Conservation (phyloP, 495 filamentous ascomycete species). For the Hypomontagnella monticulosa region DNA sequence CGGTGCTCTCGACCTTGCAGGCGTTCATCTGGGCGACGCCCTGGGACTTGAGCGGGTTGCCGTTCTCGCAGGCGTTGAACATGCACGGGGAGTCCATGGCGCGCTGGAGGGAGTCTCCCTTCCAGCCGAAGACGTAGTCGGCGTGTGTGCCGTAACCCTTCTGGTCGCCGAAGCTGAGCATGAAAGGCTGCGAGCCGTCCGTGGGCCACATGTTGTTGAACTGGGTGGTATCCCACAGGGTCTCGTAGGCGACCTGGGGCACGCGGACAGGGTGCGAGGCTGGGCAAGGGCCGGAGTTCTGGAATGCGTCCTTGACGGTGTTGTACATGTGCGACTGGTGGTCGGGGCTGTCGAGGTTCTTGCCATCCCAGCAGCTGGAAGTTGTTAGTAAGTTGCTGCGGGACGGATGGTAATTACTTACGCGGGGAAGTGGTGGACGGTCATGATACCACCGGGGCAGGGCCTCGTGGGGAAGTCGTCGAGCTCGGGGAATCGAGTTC, state of each 20-base stretch:
- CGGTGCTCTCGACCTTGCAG: constrained; percentile 53
- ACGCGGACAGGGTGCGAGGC: constrained; percentile 59
- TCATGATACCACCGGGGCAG: constrained; percentile 61
- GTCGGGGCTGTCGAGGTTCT: constrained; percentile 65
- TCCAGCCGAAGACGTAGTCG: constrained; percentile 61
- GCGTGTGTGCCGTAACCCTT: constrained; percentile 59
- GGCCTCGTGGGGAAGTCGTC: constrained; percentile 57
- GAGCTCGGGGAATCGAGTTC: constrained; percentile 58
- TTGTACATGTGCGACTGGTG: constrained; percentile 65
- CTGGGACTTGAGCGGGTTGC: constrained; percentile 58
- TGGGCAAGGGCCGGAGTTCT: constrained; percentile 57
- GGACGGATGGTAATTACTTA: constrained; percentile 30
- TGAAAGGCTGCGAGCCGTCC: constrained; percentile 58
- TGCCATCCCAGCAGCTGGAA: constrained; percentile 64
- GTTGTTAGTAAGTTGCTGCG: constrained; percentile 16
- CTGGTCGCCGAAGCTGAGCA: constrained; percentile 55
- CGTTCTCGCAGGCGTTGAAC: constrained; percentile 56
- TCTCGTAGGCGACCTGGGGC: constrained; percentile 62
- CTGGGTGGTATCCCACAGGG: constrained; percentile 60
- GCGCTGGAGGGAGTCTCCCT: constrained; percentile 54
- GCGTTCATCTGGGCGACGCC: constrained; percentile 53
- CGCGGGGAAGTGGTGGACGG: constrained; percentile 64
- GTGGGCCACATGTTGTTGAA: constrained; percentile 60
- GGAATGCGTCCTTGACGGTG: constrained; percentile 57
- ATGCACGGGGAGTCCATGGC: constrained; percentile 58